Evolutionary conservation across 2,329 filamentous ascomycete species (phyloP).

Genomic region (Raffaelea deltoideospora): DNA sequence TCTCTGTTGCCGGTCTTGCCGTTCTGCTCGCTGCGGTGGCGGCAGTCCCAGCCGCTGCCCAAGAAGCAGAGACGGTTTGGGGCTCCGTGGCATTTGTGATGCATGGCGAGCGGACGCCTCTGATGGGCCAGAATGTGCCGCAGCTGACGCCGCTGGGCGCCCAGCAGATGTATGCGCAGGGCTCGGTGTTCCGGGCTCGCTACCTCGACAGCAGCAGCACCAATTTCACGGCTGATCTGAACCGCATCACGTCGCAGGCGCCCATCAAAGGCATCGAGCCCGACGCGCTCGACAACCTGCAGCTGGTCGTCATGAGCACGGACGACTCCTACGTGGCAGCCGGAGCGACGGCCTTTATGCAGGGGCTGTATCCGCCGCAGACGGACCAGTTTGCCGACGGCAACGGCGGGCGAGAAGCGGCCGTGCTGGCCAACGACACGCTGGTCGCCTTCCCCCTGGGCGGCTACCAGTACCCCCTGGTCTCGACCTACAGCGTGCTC

Average conservation of each 20-base stretch:
- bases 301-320: slow-evolving; percentile 27
- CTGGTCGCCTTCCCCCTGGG: slow-evolving; percentile 49
- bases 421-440: slow-evolving; percentile 25
- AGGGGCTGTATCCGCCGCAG: slow-evolving; percentile 69
- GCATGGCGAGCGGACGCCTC: slow-evolving; percentile 38
- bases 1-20: background rate
- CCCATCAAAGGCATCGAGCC: slow-evolving; percentile 26
- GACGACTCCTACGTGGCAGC: slow-evolving; percentile 38
- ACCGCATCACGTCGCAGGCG: slow-evolving; percentile 15
- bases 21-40: background rate
- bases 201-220: slow-evolving; percentile 23
- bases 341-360: slow-evolving; percentile 63
- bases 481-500: slow-evolving; percentile 20
- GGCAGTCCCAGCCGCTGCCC: background rate
- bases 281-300: slow-evolving; percentile 31
- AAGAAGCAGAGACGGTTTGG: slow-evolving; percentile 26
- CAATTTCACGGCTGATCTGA: slow-evolving; percentile 10
- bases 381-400: slow-evolving; percentile 21
- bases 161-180: slow-evolving; percentile 34
- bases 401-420: slow-evolving; percentile 16
- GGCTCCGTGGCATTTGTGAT: slow-evolving; percentile 31
- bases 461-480: slow-evolving; percentile 67
- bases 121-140: slow-evolving; percentile 14
- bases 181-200: slow-evolving; percentile 29
- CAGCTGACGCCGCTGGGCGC: slow-evolving; percentile 37